These are phyloP conservation scores for Fusarium robinianum DNA, from an alignment of 2,329 filamentous ascomycete genomes.

Conservation along the genomic window DNA sequence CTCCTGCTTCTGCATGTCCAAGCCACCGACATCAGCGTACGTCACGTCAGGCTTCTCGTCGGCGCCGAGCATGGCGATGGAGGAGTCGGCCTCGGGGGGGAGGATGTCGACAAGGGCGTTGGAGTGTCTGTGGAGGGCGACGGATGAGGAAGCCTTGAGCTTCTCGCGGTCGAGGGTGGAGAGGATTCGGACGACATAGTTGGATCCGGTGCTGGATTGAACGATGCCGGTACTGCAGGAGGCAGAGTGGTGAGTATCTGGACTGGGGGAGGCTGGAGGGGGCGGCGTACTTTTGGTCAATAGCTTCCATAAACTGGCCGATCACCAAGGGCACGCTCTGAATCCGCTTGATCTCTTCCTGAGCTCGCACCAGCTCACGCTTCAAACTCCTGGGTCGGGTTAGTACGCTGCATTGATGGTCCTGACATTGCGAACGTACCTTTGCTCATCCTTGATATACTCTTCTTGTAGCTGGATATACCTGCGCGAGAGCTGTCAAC, in stretches of 20 bases:
- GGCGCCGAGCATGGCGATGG: conserved; percentile 94
- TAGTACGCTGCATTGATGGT: conserved; percentile 19
- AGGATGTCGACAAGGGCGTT: conserved; percentile 98
- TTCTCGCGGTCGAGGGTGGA: conserved; percentile 98
- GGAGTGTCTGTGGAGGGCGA: conserved; percentile 96
- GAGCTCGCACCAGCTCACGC: conserved; percentile 92
- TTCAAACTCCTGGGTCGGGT: conserved; percentile 75
- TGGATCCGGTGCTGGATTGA: conserved; percentile 96
- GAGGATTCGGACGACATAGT: conserved; percentile 98
- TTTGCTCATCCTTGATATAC: conserved; percentile 99
- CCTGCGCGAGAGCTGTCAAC: conserved; percentile 50
- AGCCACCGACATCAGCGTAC: conserved; percentile 94
- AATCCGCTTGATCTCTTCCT: conserved; percentile 99
- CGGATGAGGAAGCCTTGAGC: conserved; percentile 96
- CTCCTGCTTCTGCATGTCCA: conserved; percentile 99
- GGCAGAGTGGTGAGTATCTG: conserved; percentile 7
- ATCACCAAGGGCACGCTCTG: conserved; percentile 98
- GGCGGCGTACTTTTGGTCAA: conserved; percentile 86
- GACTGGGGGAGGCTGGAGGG: conserved; percentile 3
- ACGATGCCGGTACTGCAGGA: conserved; percentile 88
- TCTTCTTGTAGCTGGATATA: conserved; percentile 98
- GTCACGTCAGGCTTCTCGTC: conserved; percentile 99
- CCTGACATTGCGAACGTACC: conserved; percentile 51
- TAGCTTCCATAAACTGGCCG: conserved; percentile 99
- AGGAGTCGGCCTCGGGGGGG: conserved; percentile 97